Percentiles rank a stretch among this genome's conserved stretches.
phyloP scores from a whole-genome alignment of 1,284 basidiomycete species.

The Lignosus rhinocerotis region DNA sequence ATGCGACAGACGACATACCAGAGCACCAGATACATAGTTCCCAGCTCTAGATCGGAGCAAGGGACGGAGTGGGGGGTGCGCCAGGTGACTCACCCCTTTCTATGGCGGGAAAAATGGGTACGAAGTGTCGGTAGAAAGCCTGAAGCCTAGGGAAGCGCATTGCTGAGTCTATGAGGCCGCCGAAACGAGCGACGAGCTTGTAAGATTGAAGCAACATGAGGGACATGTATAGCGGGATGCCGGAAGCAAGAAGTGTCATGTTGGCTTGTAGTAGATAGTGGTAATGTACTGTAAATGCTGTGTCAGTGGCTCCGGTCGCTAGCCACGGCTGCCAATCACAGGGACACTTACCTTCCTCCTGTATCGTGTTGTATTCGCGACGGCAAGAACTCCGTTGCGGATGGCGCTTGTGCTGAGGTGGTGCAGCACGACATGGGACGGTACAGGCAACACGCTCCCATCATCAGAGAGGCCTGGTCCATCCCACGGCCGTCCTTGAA shows the following conservation, averaged over 20 bases:
- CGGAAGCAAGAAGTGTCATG: slow-evolving; percentile 28
- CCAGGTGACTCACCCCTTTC: neutral
- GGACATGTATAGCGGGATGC: neutral
- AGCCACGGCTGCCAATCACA: neutral
- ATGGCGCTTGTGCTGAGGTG: slow-evolving; percentile 97
- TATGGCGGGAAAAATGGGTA: neutral
- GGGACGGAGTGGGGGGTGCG: neutral
- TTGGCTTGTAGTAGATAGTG: slow-evolving; percentile 68
- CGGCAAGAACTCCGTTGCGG: slow-evolving; percentile 90
- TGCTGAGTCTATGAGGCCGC: slow-evolving; percentile 7
- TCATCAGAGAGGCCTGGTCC: slow-evolving; percentile 74
- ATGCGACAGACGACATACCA: neutral
- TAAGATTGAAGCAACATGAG: neutral
- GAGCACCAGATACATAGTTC: neutral
- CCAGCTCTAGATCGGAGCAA: neutral
- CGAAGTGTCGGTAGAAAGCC: neutral
- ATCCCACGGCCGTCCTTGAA: slow-evolving; percentile 30
- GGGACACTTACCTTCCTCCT: slow-evolving; percentile 75
- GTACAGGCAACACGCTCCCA: slow-evolving; percentile 90
- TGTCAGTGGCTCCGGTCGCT: slow-evolving; percentile 12
- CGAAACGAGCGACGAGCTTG: neutral
- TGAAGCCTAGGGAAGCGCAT: neutral
- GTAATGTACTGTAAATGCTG: slow-evolving; percentile 54
- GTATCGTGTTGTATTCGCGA: slow-evolving; percentile 93
- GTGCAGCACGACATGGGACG: slow-evolving; percentile 93